These are phyloP conservation scores for Aspergillus affinis DNA, from an alignment of 495 filamentous ascomycete species.

Conservation along the genomic window DNA sequence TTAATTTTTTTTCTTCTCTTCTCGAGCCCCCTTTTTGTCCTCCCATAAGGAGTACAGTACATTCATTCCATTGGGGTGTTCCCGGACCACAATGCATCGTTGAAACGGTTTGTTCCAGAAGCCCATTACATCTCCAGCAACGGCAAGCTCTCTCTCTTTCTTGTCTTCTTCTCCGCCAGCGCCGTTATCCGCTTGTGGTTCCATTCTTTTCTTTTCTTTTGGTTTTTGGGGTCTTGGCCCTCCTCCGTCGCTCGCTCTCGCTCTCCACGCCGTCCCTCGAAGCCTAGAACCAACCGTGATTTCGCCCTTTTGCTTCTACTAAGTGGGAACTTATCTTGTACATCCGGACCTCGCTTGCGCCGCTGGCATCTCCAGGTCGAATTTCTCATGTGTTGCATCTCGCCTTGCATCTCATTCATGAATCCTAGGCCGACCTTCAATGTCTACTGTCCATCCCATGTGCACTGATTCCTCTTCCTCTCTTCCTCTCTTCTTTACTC, in stretches of 20 bases:
- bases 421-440: slow-evolving; percentile 21
- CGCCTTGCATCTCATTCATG: slow-evolving; percentile 6
- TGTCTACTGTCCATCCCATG: slow-evolving; percentile 25
- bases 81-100: slow-evolving; percentile 18
- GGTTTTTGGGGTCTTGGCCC: background rate
- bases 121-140: slow-evolving; percentile 20
- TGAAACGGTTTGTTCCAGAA: slow-evolving; percentile 24
- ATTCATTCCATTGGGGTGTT: background rate
- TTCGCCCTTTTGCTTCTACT: slow-evolving; percentile 2
- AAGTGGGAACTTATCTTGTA: background rate
- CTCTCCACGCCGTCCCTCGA: slow-evolving; percentile 10
- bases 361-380: background rate
- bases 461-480: slow-evolving; percentile 16
- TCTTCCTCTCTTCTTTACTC: slow-evolving; percentile 17
- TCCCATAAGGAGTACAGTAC: background rate
- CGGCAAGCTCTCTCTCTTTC: slow-evolving; percentile 18
- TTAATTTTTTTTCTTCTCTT: slow-evolving; percentile 5
- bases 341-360: background rate
- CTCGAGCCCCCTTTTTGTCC: background rate
- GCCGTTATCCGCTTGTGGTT: slow-evolving; percentile 21
- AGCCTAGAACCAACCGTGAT: slow-evolving; percentile 18
- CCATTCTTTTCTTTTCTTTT: slow-evolving; percentile 15
- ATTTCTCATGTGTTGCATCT: slow-evolving; percentile 12
- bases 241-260: background rate
- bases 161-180: slow-evolving; percentile 17